Percentiles rank a stretch among this genome's conserved stretches.
Evolutionary conservation across 1,284 basidiomycete genomes (phyloP).

Genomic region (Ustanciosporium gigantosporum): DNA sequence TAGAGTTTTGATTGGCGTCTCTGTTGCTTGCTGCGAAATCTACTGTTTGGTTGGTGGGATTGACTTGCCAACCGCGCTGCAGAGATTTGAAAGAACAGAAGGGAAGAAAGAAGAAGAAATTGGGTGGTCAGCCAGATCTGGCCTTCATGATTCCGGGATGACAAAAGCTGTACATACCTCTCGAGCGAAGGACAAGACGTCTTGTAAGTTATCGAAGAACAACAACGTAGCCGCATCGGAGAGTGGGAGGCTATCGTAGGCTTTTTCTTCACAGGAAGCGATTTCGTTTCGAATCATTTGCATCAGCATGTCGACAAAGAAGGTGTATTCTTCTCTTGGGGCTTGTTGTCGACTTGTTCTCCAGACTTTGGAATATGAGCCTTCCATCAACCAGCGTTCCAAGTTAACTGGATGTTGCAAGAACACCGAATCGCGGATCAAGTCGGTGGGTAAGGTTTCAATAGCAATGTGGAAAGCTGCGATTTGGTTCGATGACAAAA

Average conservation of each 20-base stretch:
- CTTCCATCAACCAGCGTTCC: slow-evolving; percentile 98
- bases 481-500: slow-evolving; percentile 93
- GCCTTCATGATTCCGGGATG: no score
- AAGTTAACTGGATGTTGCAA: slow-evolving; percentile 61
- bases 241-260: slow-evolving; percentile 82
- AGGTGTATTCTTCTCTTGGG: slow-evolving; percentile 75
- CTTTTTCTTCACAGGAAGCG: slow-evolving; percentile 86
- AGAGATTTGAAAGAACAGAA: no score
- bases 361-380: slow-evolving; percentile 97
- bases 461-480: slow-evolving; percentile 99
- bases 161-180: slow-evolving; percentile 62
- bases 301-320: slow-evolving; percentile 87
- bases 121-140: no score
- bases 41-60: slow-evolving; percentile 59
- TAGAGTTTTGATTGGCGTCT: slow-evolving; percentile 16
- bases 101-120: no score
- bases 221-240: slow-evolving; percentile 84
- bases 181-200: slow-evolving; percentile 76
- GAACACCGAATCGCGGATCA: slow-evolving; percentile 46
- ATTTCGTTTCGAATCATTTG: slow-evolving; percentile 93
- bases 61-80: slow-evolving; percentile 62
- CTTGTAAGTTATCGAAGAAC: slow-evolving; percentile 79
- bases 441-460: slow-evolving; percentile 71
- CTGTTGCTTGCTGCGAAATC: slow-evolving; percentile 46
- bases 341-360: slow-evolving; percentile 78